Conservation (phyloP, 129 eudicot genomes). For the Kitagawia praeruptora region DNA sequence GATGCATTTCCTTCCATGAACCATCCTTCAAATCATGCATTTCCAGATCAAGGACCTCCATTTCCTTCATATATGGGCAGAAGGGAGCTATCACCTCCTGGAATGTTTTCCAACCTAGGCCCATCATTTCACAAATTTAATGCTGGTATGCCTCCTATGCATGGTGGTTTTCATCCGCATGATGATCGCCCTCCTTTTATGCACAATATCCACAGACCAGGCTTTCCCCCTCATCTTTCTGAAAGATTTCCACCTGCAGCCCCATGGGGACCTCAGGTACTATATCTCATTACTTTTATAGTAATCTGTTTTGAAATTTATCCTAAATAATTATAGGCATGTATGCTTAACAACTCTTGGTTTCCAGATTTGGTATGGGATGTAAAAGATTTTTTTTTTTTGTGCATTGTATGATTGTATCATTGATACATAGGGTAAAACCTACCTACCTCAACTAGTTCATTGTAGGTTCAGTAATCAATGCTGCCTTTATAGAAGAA, state of each 20-base stretch:
- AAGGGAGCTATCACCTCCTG: constrained; percentile 74
- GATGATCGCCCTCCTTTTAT: constrained; percentile 58
- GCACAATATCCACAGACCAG: constrained; percentile 41
- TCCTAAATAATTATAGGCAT: neutral
- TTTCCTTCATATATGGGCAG: constrained; percentile 69
- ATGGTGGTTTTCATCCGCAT: constrained; percentile 65
- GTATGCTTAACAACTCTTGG: neutral
- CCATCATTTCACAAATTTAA: constrained; percentile 63
- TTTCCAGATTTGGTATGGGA: neutral
- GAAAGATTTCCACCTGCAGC: constrained; percentile 53
- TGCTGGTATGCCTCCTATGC: constrained; percentile 50
- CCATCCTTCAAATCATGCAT: constrained; percentile 40
- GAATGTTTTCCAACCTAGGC: constrained; percentile 44
- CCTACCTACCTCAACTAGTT: neutral
- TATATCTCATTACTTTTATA: neutral
- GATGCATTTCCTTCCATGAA: constrained; percentile 67
- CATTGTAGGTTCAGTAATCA: neutral
- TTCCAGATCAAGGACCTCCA: constrained; percentile 63
- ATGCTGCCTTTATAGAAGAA: neutral
- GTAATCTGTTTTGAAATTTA: neutral
- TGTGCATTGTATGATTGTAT: neutral
- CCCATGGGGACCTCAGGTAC: constrained; percentile 87
- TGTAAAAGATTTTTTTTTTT: neutral
- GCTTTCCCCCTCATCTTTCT: constrained; percentile 56
- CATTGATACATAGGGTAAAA: neutral